Percentiles rank a stretch among this genome's conserved stretches.
Evolutionary conservation across 495 filamentous ascomycete species (phyloP).

Genomic region (Penicillium atrosanguineum): DNA sequence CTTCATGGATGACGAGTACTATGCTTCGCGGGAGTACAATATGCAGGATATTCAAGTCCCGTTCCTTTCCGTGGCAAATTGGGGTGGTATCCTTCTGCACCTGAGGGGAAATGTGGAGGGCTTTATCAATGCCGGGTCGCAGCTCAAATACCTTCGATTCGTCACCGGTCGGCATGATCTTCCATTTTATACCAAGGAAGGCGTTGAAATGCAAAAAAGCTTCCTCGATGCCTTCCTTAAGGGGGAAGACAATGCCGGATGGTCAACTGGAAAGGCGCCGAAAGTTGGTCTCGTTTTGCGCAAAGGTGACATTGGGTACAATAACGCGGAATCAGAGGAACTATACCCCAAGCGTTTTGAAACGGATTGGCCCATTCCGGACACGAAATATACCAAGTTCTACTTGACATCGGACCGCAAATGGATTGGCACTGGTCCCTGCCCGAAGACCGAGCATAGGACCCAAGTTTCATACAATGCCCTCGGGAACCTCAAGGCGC

Average conservation of each 20-base stretch:
- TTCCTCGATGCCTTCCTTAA: conserved; percentile 69
- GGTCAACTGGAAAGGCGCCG: conserved; percentile 53
- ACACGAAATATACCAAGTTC: neutral
- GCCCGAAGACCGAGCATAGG: neutral
- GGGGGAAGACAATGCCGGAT: conserved; percentile 56
- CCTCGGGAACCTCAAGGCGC: conserved; percentile 17
- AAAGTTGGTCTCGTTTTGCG: conserved; percentile 47
- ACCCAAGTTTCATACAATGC: neutral
- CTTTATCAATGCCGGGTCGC: conserved; percentile 54
- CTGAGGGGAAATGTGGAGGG: conserved; percentile 65
- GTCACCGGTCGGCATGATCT: conserved; percentile 68
- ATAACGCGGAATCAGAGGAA: too few relatives aligned
- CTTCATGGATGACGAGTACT: too few relatives aligned
- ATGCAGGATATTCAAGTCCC: conserved; percentile 60
- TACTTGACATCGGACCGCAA: too few relatives aligned
- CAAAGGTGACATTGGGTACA: too few relatives aligned
- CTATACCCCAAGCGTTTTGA: neutral
- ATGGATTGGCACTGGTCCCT: too few relatives aligned
- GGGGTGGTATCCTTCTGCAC: conserved; percentile 63
- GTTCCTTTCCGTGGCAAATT: conserved; percentile 62
- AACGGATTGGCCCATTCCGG: too few relatives aligned
- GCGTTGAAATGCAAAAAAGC: conserved; percentile 60
- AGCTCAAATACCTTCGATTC: conserved; percentile 63
- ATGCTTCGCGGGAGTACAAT: conserved; percentile 51
- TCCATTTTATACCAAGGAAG: conserved; percentile 65